These are phyloP conservation scores for Phytopythium litorale DNA, from an alignment of 352 stramenopile genomes.

Conservation along the genomic window DNA sequence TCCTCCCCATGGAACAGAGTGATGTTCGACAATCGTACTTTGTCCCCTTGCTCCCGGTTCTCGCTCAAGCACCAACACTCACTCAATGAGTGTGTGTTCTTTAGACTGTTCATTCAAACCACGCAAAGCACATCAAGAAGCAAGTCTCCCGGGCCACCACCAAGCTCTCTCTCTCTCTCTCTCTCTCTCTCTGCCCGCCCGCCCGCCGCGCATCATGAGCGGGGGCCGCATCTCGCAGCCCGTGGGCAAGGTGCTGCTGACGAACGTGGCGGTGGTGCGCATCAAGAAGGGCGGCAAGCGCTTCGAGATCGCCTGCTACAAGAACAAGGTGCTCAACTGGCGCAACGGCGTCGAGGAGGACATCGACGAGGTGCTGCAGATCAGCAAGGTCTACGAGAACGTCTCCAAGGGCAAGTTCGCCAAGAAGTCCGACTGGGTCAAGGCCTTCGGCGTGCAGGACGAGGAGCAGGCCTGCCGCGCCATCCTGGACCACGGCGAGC, in stretches of 20 bases:
- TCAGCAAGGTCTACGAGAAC: constrained; percentile 97
- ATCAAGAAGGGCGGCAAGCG: constrained; percentile 94
- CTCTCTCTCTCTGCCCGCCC: too few species aligned
- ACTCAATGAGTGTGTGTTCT: too few species aligned
- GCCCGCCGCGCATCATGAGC: constrained; percentile 28
- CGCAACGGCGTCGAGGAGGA: constrained; percentile 97
- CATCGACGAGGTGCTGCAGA: constrained; percentile 98
- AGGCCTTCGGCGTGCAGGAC: constrained; percentile 93
- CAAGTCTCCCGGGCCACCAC: too few species aligned
- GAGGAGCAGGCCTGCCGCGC: constrained; percentile 89
- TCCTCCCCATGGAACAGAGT: not conserved
- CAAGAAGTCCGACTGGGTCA: constrained; percentile 92
- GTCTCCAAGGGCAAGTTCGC: constrained; percentile 96
- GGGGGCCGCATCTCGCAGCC: constrained; percentile 68
- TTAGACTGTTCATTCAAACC: too few species aligned
- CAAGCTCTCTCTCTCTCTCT: too few species aligned
- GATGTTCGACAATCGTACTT: not conserved
- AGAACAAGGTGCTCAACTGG: constrained; percentile 99
- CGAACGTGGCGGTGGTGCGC: constrained; percentile 97
- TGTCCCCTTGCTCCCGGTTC: too few species aligned
- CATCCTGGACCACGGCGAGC: constrained; percentile 95
- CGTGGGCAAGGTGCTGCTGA: constrained; percentile 89
- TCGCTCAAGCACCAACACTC: too few species aligned
- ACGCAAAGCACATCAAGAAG: too few species aligned
- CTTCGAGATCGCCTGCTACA: constrained; percentile 99